Evolutionary conservation across 257 asterid genomes (phyloP), one percentile per base, ranked within the genome.

Genomic region (Gentiana straminea): DNA sequence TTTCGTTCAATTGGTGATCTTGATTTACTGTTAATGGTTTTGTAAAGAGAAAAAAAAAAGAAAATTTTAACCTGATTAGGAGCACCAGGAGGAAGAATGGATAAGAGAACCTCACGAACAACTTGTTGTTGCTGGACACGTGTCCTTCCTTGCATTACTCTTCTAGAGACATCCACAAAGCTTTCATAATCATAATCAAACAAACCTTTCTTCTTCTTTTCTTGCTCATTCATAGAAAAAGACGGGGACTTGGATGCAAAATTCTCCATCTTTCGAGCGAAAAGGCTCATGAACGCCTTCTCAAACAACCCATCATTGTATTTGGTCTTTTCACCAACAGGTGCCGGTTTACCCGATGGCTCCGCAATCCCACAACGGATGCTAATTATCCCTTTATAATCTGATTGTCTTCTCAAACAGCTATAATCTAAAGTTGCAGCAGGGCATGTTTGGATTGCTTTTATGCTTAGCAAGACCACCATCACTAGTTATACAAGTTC

Each of bases 51-150:
- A 34, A 1, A 13, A 15, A 32, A 8, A 7, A 13, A 54, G 13
- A 10, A 8, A 45, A 33, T 2, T 0, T 3, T 3, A 72, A 86
- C 98, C 72, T 90, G 98, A 54, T 84, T 89, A 59, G 98, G 98
- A 49, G 98, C 98, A 33, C 92, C 96, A 5, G 96, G 96, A 70
- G 98, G 95, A 35, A 91, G 93, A 82, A 91, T 87, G 61, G 98
- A 91, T 59, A 84, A 75, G 38, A 90, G 92, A 41, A 91, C 96
- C 68, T 87, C 83, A 2, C 96, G 69, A 43, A 87, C 95, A 2
- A 82, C 94, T 65, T 79, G 64, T 53, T 87, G 96, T 82, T 86
- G 96, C 77, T 91, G 89, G 64, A 70, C 10, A 12, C 87, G 86
- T 1, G 71, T 60, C 74, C 98, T 68, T 33, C 98, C 96, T 49